These are phyloP conservation scores for Paragyromitra xinjiangensis DNA, from an alignment of 495 filamentous ascomycete genomes.

Conservation along the genomic window DNA sequence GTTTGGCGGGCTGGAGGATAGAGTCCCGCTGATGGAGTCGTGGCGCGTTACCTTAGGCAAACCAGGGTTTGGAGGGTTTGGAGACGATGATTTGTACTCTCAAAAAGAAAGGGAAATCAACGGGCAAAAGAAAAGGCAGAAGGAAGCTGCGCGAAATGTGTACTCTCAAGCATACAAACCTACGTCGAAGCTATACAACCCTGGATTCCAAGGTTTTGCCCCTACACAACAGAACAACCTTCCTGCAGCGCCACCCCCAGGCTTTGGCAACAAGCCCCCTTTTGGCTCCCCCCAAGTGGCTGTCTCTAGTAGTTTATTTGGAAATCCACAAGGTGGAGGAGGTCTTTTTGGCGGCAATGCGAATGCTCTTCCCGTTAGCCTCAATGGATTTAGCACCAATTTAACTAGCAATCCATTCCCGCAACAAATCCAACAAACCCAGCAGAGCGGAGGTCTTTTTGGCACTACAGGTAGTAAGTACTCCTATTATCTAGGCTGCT, in stretches of 20 bases:
- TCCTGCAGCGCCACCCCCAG: not conserved
- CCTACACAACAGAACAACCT: not conserved
- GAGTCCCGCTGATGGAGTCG: conserved; percentile 66
- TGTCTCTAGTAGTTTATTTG: not conserved
- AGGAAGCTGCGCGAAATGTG: not conserved
- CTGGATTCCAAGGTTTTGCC: not conserved
- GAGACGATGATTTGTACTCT: conserved; percentile 32
- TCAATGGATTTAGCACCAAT: not conserved
- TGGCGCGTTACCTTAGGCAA: conserved; percentile 68
- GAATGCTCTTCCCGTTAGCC: not conserved
- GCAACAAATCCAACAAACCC: too few relatives aligned
- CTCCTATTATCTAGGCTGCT: not conserved
- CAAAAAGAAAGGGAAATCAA: conserved; percentile 18
- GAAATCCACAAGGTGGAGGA: not conserved
- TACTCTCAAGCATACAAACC: conserved; percentile 1
- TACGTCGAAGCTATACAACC: not conserved
- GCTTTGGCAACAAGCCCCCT: not conserved
- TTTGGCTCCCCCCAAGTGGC: not conserved
- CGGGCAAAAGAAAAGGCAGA: not conserved
- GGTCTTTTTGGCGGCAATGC: not conserved
- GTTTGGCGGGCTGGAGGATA: conserved; percentile 68
- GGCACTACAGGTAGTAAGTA: not conserved
- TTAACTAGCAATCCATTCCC: not conserved
- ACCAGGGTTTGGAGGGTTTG: conserved; percentile 5
- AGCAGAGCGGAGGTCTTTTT: not conserved